Percentiles rank a stretch among this genome's conserved stretches.
Evolutionary conservation across 768 basidiomycete species (phyloP).

Genomic region (Daedaleopsis nitida): DNA sequence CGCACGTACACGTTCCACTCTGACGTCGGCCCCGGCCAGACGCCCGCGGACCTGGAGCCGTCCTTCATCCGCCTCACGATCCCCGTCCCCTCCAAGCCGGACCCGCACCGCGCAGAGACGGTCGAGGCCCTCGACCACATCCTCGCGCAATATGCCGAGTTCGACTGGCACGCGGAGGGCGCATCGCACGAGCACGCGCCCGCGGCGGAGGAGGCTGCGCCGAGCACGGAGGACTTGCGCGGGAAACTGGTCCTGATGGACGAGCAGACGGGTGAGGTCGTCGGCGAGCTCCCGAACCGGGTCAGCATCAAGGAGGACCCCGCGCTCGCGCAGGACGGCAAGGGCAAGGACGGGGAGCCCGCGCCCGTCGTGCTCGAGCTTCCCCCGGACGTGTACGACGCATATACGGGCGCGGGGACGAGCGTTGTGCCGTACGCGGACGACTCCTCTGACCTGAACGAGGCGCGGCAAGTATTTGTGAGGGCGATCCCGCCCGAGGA

Average conservation of each 20-base stretch:
- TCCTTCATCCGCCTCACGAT: conserved; percentile 28
- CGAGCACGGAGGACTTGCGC: conserved; percentile 23
- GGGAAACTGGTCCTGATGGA: conserved; percentile 74
- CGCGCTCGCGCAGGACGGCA: conserved; percentile 39
- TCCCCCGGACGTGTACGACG: conserved; percentile 45
- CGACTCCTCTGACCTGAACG: conserved; percentile 19
- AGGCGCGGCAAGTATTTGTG: conserved; percentile 57
- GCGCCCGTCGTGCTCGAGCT: conserved; percentile 73
- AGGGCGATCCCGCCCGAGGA: conserved; percentile 65
- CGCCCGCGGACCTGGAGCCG: conserved; percentile 23
- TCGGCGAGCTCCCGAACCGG: conserved; percentile 65
- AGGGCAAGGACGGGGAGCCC: conserved; percentile 33
- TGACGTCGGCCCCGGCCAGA: conserved; percentile 30
- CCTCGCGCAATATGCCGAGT: conserved; percentile 63
- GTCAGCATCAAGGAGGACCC: conserved; percentile 63
- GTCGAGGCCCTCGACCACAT: conserved; percentile 67
- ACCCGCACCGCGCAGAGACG: conserved; percentile 51
- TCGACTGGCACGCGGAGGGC: conserved; percentile 30
- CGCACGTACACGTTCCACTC: conserved; percentile 51
- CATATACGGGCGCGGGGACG: conserved; percentile 24
- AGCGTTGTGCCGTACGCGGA: conserved; percentile 18
- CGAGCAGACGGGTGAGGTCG: conserved; percentile 68
- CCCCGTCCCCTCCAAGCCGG: conserved; percentile 26
- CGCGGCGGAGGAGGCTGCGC: background rate
- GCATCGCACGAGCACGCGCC: background rate